These are phyloP conservation scores for Babesia sp. DNA, from an alignment of 169 alveolate species.

Conservation along the genomic window DNA sequence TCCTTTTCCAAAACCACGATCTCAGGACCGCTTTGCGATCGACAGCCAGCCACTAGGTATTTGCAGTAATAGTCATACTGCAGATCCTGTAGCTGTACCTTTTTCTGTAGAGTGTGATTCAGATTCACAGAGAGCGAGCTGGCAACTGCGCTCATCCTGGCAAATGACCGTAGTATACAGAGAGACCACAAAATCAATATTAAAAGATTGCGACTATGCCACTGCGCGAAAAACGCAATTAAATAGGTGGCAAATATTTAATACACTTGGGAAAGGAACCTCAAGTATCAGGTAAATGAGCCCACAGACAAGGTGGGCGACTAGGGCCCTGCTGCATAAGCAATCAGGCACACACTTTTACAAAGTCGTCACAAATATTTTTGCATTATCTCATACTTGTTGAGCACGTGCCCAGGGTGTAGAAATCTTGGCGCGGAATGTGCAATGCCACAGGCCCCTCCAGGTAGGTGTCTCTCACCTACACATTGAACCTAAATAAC, in stretches of 20 bases:
- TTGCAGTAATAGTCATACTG: conserved; percentile 61
- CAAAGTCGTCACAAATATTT: neutral
- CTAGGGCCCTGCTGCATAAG: neutral
- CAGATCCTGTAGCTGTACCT: conserved; percentile 35
- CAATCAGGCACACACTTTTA: neutral
- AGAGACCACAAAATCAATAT: neutral
- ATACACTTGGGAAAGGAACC: neutral
- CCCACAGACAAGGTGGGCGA: conserved; percentile 10
- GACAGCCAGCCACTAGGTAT: conserved; percentile 56
- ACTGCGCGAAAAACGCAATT: neutral
- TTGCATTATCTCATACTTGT: neutral
- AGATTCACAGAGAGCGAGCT: conserved; percentile 53
- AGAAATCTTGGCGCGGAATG: neutral
- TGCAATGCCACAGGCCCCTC: conserved; percentile 22
- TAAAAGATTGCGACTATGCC: neutral
- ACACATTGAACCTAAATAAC: neutral
- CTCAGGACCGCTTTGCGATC: conserved; percentile 58
- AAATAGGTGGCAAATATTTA: neutral
- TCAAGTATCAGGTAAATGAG: neutral
- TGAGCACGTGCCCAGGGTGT: neutral
- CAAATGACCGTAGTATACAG: neutral
- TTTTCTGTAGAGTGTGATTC: conserved; percentile 55
- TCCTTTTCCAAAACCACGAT: conserved; percentile 50
- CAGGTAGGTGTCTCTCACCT: conserved; percentile 12
- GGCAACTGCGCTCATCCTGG: conserved; percentile 31